These are phyloP conservation scores for Misopates orontium DNA, from an alignment of 257 asterid species.

Conservation along the genomic window DNA sequence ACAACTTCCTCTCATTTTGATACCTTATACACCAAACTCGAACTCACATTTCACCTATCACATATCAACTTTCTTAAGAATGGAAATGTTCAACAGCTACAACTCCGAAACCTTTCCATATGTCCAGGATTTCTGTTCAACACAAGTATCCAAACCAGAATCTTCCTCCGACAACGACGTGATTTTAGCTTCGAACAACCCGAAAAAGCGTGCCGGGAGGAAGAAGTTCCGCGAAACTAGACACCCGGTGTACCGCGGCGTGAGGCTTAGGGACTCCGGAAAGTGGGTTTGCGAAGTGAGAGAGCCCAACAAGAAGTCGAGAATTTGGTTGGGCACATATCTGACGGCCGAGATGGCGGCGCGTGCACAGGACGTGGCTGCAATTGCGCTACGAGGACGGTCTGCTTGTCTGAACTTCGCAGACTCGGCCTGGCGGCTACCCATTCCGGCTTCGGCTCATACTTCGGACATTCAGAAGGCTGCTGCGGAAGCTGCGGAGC, in stretches of 20 bases:
- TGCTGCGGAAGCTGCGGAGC: constrained; percentile 60
- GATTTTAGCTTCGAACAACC: constrained; percentile 55
- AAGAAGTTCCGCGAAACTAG: constrained; percentile 68
- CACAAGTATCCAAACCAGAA: constrained; percentile 6
- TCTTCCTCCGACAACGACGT: constrained; percentile 34
- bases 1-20: too few species aligned
- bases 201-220: constrained; percentile 60
- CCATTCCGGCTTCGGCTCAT: constrained; percentile 47
- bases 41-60: too few species aligned
- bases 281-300: constrained; percentile 75
- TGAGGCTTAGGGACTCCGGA: constrained; percentile 52
- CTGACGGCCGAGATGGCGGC: constrained; percentile 53
- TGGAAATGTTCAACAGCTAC: constrained; percentile 17
- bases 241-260: constrained; percentile 71
- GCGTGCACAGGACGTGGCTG: constrained; percentile 78
- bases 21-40: too few species aligned
- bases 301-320: constrained; percentile 65
- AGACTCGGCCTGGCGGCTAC: constrained; percentile 62
- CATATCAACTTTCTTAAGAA: too few species aligned
- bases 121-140: neutral
- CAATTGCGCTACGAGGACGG: constrained; percentile 56
- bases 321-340: constrained; percentile 80
- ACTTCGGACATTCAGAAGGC: constrained; percentile 61
- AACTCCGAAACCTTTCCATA: constrained; percentile 25
- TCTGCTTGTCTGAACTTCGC: constrained; percentile 66